Evolutionary conservation across 2,329 filamentous ascomycete species (phyloP).

Genomic region (Didymella segeticola): DNA sequence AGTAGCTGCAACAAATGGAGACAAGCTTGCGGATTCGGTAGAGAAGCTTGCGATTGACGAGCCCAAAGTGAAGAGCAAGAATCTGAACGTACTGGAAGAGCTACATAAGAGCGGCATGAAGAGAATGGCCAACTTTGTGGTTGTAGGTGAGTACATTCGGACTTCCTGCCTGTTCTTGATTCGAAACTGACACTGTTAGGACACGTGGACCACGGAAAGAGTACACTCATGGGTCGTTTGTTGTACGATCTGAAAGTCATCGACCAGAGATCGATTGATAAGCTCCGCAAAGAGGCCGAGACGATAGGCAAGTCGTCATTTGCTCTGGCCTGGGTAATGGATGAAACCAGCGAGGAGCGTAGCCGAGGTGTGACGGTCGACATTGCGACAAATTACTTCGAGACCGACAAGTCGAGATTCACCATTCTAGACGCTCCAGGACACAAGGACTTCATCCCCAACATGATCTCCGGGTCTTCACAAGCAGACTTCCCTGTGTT

Average conservation of each 20-base stretch:
- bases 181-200: conserved; percentile 59
- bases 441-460: conserved; percentile 94
- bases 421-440: conserved; percentile 96
- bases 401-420: conserved; percentile 84
- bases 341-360: conserved; percentile 88
- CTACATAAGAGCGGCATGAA: conserved; percentile 78
- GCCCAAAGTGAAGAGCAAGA: conserved; percentile 70
- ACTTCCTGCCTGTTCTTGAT: neutral
- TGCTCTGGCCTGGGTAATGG: conserved; percentile 94
- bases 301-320: conserved; percentile 95
- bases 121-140: conserved; percentile 86
- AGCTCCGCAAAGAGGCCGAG: conserved; percentile 86
- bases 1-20: conserved; percentile 20
- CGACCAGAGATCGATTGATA: conserved; percentile 86
- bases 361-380: conserved; percentile 93
- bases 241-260: conserved; percentile 88
- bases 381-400: conserved; percentile 92
- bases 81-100: conserved; percentile 83
- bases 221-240: conserved; percentile 95
- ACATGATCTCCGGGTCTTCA: conserved; percentile 97
- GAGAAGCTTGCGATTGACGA: conserved; percentile 59
- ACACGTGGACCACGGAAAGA: conserved; percentile 97
- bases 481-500: conserved; percentile 96
- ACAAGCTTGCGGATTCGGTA: conserved; percentile 55
- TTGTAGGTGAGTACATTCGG: conserved; percentile 72